A percentile compares a stretch with the other conserved stretches of the same genome.
These are phyloP conservation scores for Yarrowia yakushimensis DNA, from an alignment of 805 yeast genomes.

Conservation along the genomic window DNA sequence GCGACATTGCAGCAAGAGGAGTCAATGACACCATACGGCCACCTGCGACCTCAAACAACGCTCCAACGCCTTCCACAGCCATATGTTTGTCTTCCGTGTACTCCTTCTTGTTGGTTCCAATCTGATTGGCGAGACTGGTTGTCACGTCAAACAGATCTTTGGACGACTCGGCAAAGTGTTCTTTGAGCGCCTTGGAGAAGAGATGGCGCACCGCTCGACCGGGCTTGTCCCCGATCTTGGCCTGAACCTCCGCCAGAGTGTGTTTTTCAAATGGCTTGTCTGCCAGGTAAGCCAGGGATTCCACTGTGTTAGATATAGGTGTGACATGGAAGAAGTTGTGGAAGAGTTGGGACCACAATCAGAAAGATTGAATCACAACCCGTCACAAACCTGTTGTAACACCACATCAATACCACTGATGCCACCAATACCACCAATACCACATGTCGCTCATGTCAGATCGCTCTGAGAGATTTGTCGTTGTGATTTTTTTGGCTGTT, in stretches of 20 bases:
- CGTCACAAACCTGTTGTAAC: too few relatives aligned
- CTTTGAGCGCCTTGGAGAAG: constrained; percentile 19
- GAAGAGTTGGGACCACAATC: too few relatives aligned
- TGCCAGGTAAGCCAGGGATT: constrained; percentile 2
- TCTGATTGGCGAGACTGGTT: constrained; percentile 11
- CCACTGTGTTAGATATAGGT: neutral
- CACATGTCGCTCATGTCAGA: too few relatives aligned
- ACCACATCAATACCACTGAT: too few relatives aligned
- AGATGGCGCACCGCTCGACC: constrained; percentile 8
- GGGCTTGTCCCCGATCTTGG: constrained; percentile 1
- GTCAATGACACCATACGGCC: constrained; percentile 36
- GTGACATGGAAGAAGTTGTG: too few relatives aligned
- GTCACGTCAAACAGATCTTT: constrained; percentile 14
- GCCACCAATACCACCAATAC: too few relatives aligned
- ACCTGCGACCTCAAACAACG: constrained; percentile 34
- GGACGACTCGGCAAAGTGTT: constrained; percentile 8
- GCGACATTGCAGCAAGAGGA: constrained; percentile 35
- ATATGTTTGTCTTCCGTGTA: constrained; percentile 34
- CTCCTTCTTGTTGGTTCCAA: constrained; percentile 28
- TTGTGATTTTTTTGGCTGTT: too few relatives aligned
- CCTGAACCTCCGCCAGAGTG: neutral
- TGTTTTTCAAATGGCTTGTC: constrained; percentile 11
- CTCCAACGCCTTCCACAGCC: constrained; percentile 32
- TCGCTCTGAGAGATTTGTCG: too few relatives aligned
- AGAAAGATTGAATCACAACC: too few relatives aligned